Conservation (phyloP, 176 grass and related monocot species). For the Miscanthus lutarioriparius region DNA sequence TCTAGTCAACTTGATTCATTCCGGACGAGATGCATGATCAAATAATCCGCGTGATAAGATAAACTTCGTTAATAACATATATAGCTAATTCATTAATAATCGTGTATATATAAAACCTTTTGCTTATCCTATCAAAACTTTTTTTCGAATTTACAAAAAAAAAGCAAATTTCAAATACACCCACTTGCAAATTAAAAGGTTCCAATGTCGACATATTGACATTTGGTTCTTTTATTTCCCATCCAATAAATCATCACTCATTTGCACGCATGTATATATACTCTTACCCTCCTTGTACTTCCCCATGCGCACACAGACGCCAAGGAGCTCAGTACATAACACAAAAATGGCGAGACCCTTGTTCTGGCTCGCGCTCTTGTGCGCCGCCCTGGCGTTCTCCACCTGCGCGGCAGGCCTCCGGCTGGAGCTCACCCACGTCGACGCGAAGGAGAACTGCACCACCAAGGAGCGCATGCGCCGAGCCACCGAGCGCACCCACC, state of each 20-base stretch:
- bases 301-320: neutral
- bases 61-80: neutral
- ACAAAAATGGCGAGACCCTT: constrained; percentile 6
- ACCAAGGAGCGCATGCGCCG: neutral
- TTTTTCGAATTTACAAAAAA: neutral
- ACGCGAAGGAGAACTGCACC: constrained; percentile 8
- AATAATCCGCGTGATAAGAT: neutral
- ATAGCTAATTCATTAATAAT: neutral
- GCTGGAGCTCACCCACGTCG: constrained; percentile 24
- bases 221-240: neutral
- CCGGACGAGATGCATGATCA: neutral
- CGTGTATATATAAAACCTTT: neutral
- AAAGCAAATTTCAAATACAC: neutral
- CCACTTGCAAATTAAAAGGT: neutral
- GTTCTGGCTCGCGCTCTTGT: neutral
- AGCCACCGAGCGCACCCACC: constrained; percentile 11
- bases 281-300: neutral
- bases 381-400: neutral
- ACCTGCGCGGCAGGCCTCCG: neutral
- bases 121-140: neutral
- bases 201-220: neutral
- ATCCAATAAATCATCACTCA: neutral
- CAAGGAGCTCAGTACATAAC: neutral
- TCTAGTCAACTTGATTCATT: neutral
- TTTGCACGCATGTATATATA: neutral